A percentile compares a stretch with the other conserved stretches of the same genome.
These are phyloP conservation scores for Sphenostylis stenocarpa DNA, from an alignment of 306 rosid genomes.

Conservation along the genomic window DNA sequence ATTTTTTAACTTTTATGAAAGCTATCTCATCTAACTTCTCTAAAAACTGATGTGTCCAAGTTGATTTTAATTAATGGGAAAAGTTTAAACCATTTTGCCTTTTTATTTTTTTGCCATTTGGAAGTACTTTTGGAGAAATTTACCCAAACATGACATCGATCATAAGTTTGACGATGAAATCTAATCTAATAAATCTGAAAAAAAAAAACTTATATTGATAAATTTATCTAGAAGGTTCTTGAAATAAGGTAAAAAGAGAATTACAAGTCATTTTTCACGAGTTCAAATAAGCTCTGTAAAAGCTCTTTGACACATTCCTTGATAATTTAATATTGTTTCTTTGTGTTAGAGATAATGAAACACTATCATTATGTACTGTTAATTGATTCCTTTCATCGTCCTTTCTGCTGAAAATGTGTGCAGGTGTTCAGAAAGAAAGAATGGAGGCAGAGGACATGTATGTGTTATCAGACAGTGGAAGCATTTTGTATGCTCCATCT, in stretches of 20 bases:
- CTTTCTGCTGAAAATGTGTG: constrained; percentile 29
- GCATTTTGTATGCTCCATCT: constrained; percentile 71
- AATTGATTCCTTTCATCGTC: constrained; percentile 6
- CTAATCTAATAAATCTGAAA: background rate
- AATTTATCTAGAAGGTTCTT: background rate
- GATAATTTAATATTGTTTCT: background rate
- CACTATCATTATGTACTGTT: background rate
- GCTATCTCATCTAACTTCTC: background rate
- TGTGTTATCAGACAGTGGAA: constrained; percentile 64
- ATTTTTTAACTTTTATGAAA: background rate
- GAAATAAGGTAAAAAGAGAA: background rate
- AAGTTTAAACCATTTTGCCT: background rate
- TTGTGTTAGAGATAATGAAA: constrained; percentile 10
- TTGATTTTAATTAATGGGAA: background rate
- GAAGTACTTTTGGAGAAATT: background rate
- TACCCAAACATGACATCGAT: background rate
- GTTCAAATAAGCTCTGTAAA: background rate
- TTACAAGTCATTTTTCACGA: background rate
- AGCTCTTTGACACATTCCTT: background rate
- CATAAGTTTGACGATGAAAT: background rate
- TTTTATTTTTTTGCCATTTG: background rate
- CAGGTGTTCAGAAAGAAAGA: constrained; percentile 97
- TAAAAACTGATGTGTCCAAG: background rate
- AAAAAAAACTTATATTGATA: background rate
- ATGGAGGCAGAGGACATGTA: constrained; percentile 96